A percentile compares a stretch with the other conserved stretches of the same genome.
Evolutionary conservation across 2,329 filamentous ascomycete genomes (phyloP).

Genomic region (Trichophyton verrucosum): DNA sequence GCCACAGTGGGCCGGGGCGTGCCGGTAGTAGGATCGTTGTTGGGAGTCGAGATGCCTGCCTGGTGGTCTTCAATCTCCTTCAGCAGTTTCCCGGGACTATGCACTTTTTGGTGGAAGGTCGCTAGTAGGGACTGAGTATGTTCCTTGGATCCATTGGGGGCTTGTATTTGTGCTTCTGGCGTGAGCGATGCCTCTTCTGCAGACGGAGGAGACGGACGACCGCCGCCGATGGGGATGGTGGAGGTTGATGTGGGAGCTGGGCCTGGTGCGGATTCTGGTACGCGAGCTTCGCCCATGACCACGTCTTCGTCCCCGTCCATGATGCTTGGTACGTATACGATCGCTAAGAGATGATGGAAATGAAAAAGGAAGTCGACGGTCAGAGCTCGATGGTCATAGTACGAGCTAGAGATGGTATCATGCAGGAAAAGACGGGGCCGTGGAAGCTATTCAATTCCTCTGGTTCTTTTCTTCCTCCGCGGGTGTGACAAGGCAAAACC

Average conservation of each 20-base stretch:
- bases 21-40: neutral
- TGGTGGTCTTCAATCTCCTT: conserved; percentile 11
- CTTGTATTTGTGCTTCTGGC: neutral
- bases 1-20: neutral
- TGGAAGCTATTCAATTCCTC: neutral
- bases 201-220: conserved; percentile 11
- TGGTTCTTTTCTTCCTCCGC: no score
- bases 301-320: conserved; percentile 27
- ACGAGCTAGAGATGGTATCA: neutral
- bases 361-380: neutral
- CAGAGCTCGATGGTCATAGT: neutral
- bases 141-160: neutral
- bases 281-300: conserved; percentile 26
- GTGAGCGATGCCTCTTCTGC: neutral
- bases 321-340: neutral
- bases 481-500: no score
- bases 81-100: conserved; percentile 11
- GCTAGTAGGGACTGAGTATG: conserved; percentile 10
- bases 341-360: neutral
- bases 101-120: conserved; percentile 15
- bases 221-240: conserved; percentile 13
- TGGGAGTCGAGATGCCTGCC: conserved; percentile 4
- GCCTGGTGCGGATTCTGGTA: neutral
- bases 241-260: neutral
- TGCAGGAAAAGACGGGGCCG: neutral